These are phyloP conservation scores for Ceratocystis huliohia DNA, from an alignment of 2,329 filamentous ascomycete species.

Conservation along the genomic window DNA sequence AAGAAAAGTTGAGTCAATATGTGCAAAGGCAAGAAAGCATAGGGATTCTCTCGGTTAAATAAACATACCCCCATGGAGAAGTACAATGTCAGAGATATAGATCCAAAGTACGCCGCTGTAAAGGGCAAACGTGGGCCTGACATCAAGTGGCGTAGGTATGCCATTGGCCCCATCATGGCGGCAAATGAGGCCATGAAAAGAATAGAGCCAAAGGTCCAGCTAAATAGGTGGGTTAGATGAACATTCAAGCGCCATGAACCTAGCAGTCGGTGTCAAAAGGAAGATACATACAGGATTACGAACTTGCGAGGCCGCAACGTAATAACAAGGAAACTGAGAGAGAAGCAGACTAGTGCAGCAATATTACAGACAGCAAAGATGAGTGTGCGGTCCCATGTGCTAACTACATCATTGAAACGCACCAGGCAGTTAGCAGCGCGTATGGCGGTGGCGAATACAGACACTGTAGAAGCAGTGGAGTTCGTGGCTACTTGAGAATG, in stretches of 20 bases:
- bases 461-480: background rate
- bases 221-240: constrained; percentile 30
- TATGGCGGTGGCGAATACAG: background rate
- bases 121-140: constrained; percentile 81
- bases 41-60: background rate
- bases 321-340: constrained; percentile 65
- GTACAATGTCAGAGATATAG: constrained; percentile 77
- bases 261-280: background rate
- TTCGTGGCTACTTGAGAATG: background rate
- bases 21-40: background rate
- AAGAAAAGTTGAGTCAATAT: background rate
- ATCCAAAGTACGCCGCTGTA: constrained; percentile 88
- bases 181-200: constrained; percentile 89
- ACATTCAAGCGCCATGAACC: background rate
- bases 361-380: constrained; percentile 87
- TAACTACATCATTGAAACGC: constrained; percentile 50
- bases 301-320: constrained; percentile 80
- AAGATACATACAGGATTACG: constrained; percentile 75
- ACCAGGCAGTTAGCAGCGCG: constrained; percentile 20
- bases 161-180: constrained; percentile 79
- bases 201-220: constrained; percentile 86
- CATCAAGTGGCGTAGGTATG: constrained; percentile 71
- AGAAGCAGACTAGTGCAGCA: constrained; percentile 80
- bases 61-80: constrained; percentile 79
- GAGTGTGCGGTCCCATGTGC: constrained; percentile 89